A percentile compares a stretch with the other conserved stretches of the same genome.
phyloP scores from a whole-genome alignment of 306 rosid species.

The Medicago arabica region DNA sequence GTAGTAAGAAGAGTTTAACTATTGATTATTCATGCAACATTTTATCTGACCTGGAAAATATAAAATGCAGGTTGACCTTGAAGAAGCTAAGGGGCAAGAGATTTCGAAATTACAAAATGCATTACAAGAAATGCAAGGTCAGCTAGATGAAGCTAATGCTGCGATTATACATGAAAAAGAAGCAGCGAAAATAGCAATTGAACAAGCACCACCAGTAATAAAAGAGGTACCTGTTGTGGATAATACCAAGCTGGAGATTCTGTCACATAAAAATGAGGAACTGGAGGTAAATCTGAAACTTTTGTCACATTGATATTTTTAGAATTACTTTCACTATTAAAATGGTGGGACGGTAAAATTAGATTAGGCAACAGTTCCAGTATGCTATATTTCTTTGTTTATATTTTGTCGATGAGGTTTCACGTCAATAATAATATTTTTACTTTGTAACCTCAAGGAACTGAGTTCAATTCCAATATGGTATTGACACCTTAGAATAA shows the following conservation, averaged over 20 bases:
- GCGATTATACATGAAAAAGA: slow-evolving; percentile 76
- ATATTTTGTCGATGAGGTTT: too few species aligned
- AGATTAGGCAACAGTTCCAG: too few species aligned
- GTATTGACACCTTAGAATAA: too few species aligned
- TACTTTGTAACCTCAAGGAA: too few species aligned
- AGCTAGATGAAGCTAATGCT: slow-evolving; percentile 72
- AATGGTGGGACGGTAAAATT: too few species aligned
- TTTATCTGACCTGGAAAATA: slow-evolving; percentile 18
- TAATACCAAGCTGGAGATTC: slow-evolving; percentile 69
- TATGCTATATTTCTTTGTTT: too few species aligned
- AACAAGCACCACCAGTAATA: slow-evolving; percentile 83
- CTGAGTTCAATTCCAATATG: too few species aligned
- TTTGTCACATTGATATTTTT: background rate
- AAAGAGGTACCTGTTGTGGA: slow-evolving; percentile 88
- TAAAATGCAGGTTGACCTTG: slow-evolving; percentile 71
- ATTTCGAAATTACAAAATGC: slow-evolving; percentile 63
- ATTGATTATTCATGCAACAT: too few species aligned
- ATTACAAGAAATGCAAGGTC: slow-evolving; percentile 71
- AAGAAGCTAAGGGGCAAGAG: slow-evolving; percentile 88
- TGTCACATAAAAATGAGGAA: slow-evolving; percentile 66
- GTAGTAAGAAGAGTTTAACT: too few species aligned
- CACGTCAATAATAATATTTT: too few species aligned
- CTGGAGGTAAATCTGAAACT: slow-evolving; percentile 58
- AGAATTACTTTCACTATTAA: slow-evolving; percentile 22
- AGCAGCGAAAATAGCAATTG: slow-evolving; percentile 86